Base-by-base conservation (phyloP, 2,329 filamentous ascomycete species). In the Huntiella decipiens region DNA sequence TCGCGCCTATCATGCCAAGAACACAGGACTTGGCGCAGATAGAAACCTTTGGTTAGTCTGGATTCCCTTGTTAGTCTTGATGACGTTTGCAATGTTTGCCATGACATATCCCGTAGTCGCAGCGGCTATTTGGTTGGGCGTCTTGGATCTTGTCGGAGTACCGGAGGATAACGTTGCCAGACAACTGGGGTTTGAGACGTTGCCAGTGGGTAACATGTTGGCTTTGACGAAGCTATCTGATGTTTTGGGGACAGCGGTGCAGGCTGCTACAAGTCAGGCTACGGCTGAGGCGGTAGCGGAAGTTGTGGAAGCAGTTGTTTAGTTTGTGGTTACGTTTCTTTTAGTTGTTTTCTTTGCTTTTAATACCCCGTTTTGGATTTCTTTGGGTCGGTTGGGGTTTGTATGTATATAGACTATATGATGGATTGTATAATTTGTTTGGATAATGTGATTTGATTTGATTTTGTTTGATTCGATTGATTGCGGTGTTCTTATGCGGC, bases 21-120 rank as follows among this genome's bases (percentile, higher is more conserved):
- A 77, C 54, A 79, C 79, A 67, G 68, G 66, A 50, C 62, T 78
- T 50, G 69, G 73, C 52, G 72, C 71, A 49, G 77, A 81, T 54
- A 68, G 70, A 53, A 78, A 79, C 56, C 63, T 81, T 39, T 80
- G 77, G 63, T 76, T 79, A 53, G 67, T 81, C 54, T 81, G 77
- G 77, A 64, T 65, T 52, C 63, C 63, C 11, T 56, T 64, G 15
- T 59, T 66, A n/a, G 50, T 63, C 19, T 51, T 63, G 44, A 60
- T 66, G 48, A 53, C 63, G 39, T 56, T 57, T 48, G 59, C 61
- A 10, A 63, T 65, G 60, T 54, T 64, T 36, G 63, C 60, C 50
- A 61, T 59, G 48, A 55, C 57, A 28, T 53, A 68, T 19, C 66
- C 67, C 2, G 60, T 66, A 3, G 32, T 28, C 5, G 47, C 46